These are phyloP conservation scores for Russula vinacea DNA, from an alignment of 768 basidiomycete species.

Conservation along the genomic window DNA sequence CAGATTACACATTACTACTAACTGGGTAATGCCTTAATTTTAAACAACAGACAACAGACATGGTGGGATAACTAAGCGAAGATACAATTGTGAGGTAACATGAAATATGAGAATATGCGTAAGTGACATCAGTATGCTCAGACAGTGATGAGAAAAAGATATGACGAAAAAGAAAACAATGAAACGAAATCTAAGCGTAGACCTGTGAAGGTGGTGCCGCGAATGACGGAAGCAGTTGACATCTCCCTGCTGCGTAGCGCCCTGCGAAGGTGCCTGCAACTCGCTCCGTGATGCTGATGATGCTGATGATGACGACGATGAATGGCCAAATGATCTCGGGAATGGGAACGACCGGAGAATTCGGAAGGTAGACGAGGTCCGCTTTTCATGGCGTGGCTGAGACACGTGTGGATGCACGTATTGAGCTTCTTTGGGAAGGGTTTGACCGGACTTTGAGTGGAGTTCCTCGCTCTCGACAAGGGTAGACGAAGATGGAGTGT, in stretches of 20 bases:
- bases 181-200: conserved; percentile 17
- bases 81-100: not conserved
- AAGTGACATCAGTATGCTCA: not conserved
- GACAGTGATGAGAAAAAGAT: not conserved
- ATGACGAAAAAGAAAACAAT: not conserved
- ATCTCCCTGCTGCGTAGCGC: conserved; percentile 15
- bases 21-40: not conserved
- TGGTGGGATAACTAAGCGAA: not conserved
- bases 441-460: conserved; percentile 5
- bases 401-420: conserved; percentile 9
- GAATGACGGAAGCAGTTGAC: conserved; percentile 24
- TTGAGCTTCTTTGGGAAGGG: not conserved
- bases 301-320: not conserved
- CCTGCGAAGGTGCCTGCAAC: conserved; percentile 8
- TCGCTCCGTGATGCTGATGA: conserved; percentile 16
- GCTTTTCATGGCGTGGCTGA: conserved; percentile 14
- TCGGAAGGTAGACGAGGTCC: conserved; percentile 22
- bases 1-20: not conserved
- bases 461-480: not conserved
- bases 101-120: conserved; percentile 1
- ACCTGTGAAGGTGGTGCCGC: conserved; percentile 24
- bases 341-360: conserved; percentile 28
- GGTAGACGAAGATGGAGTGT: conserved; percentile 6
- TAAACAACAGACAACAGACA: not conserved
- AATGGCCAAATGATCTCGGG: conserved; percentile 19